Conservation (phyloP, 2,329 filamentous ascomycete genomes). For the Pseudocercospora fuligena region DNA sequence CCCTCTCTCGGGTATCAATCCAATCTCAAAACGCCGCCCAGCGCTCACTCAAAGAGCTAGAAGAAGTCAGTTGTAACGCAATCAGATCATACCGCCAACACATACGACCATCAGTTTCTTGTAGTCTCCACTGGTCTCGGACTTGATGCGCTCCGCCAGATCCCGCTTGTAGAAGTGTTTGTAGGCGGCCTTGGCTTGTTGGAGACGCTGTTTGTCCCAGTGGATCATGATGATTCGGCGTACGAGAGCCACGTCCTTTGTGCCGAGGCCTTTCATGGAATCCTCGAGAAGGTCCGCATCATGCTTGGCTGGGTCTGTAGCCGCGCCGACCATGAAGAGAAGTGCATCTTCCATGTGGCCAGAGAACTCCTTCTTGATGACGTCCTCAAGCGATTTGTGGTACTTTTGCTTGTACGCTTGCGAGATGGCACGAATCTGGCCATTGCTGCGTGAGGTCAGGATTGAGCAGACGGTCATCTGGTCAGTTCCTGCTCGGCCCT, state of each 20-base stretch:
- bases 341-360: constrained; percentile 92
- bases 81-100: constrained; percentile 26
- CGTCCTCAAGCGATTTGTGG: constrained; percentile 69
- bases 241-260: constrained; percentile 80
- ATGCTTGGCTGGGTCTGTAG: constrained; percentile 79
- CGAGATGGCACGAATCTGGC: constrained; percentile 80
- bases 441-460: constrained; percentile 74
- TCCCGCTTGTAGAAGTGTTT: constrained; percentile 70
- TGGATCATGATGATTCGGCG: constrained; percentile 78
- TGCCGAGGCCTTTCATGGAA: constrained; percentile 83
- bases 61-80: constrained; percentile 23
- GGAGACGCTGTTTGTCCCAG: constrained; percentile 78
- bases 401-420: constrained; percentile 77
- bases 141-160: constrained; percentile 71
- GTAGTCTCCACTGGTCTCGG: constrained; percentile 82
- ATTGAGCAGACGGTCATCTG: constrained; percentile 79
- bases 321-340: constrained; percentile 76
- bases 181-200: constrained; percentile 79
- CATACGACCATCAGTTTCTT: constrained; percentile 72
- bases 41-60: constrained; percentile 29
- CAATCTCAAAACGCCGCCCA: constrained; percentile 7
- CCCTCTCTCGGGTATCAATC: constrained; percentile 25
- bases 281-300: constrained; percentile 84
- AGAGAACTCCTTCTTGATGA: constrained; percentile 81
- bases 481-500: constrained; percentile 68